Evolutionary conservation across 1,139 yeast genomes (phyloP).

Genomic region (Scheffersomyces cryptocercus): DNA sequence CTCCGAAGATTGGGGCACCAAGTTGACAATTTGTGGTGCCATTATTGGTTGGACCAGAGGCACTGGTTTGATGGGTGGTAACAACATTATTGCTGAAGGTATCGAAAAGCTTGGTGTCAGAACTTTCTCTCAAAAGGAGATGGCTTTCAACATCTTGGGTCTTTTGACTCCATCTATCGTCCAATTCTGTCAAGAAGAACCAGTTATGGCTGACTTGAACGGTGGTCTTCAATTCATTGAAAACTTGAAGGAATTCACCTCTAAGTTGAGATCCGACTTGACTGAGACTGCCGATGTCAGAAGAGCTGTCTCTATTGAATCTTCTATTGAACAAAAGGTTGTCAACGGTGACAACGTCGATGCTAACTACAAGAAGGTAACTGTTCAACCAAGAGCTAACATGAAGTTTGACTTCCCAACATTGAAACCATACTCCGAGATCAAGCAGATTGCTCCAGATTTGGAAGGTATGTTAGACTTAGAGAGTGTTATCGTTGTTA

Average conservation of each 20-base stretch:
- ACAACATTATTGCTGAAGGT: conserved; percentile 97
- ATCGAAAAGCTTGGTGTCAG: conserved; percentile 95
- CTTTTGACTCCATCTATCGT: conserved; percentile 85
- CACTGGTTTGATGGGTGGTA: conserved; percentile 97
- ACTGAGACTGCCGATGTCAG: conserved; percentile 87
- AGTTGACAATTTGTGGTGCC: conserved; percentile 96
- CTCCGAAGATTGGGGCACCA: conserved; percentile 95
- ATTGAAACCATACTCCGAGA: conserved; percentile 72
- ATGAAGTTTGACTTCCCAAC: conserved; percentile 92
- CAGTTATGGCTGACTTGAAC: conserved; percentile 96
- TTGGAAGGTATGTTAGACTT: conserved; percentile 91
- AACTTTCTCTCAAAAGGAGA: conserved; percentile 97
- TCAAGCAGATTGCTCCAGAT: conserved; percentile 70
- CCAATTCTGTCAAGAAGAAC: conserved; percentile 86
- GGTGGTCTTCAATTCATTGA: conserved; percentile 97
- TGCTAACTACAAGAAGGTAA: conserved; percentile 75
- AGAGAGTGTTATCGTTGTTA: conserved; percentile 87
- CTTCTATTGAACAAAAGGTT: conserved; percentile 89
- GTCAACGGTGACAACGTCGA: conserved; percentile 90
- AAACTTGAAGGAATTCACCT: conserved; percentile 86
- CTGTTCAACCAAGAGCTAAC: conserved; percentile 89
- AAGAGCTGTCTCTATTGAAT: conserved; percentile 93
- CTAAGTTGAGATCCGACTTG: conserved; percentile 77
- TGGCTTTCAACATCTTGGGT: conserved; percentile 98
- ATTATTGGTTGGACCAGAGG: conserved; percentile 99